Conservation (phyloP, 2,329 filamentous ascomycete genomes). For the Trichophyton simii region DNA sequence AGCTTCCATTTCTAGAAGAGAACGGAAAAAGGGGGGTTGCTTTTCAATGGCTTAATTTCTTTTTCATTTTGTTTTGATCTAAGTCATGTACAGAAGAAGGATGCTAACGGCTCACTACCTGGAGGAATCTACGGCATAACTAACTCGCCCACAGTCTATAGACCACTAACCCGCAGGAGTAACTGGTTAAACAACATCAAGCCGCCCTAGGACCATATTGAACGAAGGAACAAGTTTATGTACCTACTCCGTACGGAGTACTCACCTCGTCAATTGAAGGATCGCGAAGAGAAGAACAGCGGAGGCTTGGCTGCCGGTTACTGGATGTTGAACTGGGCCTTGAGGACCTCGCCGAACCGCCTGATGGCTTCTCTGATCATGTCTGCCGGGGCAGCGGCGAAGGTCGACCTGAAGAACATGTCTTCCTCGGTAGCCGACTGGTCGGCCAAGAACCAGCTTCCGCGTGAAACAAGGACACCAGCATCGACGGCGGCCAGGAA, state of each 20-base stretch:
- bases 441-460: constrained; percentile 84
- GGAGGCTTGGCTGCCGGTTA: not conserved
- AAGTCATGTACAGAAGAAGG: not conserved
- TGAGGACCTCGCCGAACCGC: constrained; percentile 63
- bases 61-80: not conserved
- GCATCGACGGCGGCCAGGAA: constrained; percentile 64
- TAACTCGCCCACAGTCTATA: not conserved
- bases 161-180: not conserved
- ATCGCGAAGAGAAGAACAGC: too few species aligned
- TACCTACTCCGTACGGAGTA: not conserved
- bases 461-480: constrained; percentile 68
- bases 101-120: not conserved
- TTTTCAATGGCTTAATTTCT: not conserved
- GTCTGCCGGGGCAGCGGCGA: constrained; percentile 61
- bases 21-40: not conserved
- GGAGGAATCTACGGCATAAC: not conserved
- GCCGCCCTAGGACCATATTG: not conserved
- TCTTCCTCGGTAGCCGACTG: constrained; percentile 45
- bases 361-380: constrained; percentile 60
- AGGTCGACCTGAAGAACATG: constrained; percentile 83
- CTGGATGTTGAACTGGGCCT: constrained; percentile 39
- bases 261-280: not conserved
- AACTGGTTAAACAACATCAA: not conserved
- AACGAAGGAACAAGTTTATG: not conserved
- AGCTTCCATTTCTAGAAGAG: not conserved